phyloP scores from a whole-genome alignment of 2,329 filamentous ascomycete species.

The Aplosporella prunicola region DNA sequence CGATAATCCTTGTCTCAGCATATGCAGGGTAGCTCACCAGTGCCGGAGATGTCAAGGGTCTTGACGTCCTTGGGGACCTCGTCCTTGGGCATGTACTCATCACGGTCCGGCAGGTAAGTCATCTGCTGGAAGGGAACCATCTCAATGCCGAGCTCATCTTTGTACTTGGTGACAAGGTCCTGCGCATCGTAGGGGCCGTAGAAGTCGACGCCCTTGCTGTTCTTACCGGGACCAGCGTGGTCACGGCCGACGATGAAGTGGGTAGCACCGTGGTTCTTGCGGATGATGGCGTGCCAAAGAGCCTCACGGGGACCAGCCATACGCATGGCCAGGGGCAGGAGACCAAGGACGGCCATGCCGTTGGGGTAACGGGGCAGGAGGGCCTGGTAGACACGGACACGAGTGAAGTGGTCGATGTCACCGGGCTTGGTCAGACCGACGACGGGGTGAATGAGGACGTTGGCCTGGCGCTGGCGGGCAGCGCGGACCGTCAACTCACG shows the following conservation, averaged over 20 bases:
- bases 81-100: slow-evolving; percentile 92
- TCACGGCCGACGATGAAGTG: slow-evolving; percentile 99
- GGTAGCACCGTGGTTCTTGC: slow-evolving; percentile 97
- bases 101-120: slow-evolving; percentile 94
- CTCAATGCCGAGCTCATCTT: slow-evolving; percentile 92
- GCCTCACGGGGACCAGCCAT: slow-evolving; percentile 98
- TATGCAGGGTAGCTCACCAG: slow-evolving; percentile 34
- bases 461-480: slow-evolving; percentile 89
- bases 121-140: slow-evolving; percentile 99
- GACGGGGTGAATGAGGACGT: slow-evolving; percentile 97
- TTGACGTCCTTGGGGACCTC: slow-evolving; percentile 75
- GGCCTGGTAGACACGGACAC: slow-evolving; percentile 96
- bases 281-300: slow-evolving; percentile 99
- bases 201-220: slow-evolving; percentile 93
- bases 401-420: slow-evolving; percentile 99
- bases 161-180: slow-evolving; percentile 92
- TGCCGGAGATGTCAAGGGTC: slow-evolving; percentile 52
- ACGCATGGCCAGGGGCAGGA: slow-evolving; percentile 93
- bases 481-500: slow-evolving; percentile 95
- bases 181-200: slow-evolving; percentile 98
- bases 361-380: slow-evolving; percentile 95
- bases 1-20: slow-evolving; percentile 23
- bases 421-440: slow-evolving; percentile 97
- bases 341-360: slow-evolving; percentile 94
- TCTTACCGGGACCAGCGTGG: slow-evolving; percentile 95